phyloP scores from a whole-genome alignment of 1,284 basidiomycete genomes.

The Earliella scabrosa region DNA sequence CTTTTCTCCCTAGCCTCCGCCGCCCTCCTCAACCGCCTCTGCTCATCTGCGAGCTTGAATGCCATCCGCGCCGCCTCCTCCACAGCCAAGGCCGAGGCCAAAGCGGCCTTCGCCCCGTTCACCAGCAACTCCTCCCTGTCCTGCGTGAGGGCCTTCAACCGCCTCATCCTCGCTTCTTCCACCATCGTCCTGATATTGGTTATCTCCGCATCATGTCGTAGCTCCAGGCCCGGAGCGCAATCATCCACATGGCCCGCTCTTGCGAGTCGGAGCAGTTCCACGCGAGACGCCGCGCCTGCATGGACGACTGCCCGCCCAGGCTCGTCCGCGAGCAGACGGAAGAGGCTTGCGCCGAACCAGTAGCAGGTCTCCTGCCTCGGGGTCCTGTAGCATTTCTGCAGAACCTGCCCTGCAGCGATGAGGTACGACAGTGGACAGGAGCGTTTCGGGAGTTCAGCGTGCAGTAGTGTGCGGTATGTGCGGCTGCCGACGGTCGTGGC shows the following conservation, averaged over 20 bases:
- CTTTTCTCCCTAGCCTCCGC: not conserved
- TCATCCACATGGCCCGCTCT: not conserved
- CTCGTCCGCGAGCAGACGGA: not conserved
- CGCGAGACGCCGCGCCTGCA: not conserved
- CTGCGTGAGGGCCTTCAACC: not conserved
- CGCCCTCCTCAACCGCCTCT: not conserved
- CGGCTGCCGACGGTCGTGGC: not conserved
- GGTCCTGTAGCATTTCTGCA: not conserved
- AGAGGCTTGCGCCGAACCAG: not conserved
- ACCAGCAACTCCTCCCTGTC: not conserved
- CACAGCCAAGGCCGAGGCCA: not conserved
- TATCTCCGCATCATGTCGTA: not conserved
- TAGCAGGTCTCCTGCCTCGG: not conserved
- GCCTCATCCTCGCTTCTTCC: not conserved
- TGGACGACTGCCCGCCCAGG: not conserved
- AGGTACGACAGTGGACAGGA: not conserved
- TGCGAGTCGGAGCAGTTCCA: not conserved
- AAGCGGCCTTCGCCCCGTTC: not conserved
- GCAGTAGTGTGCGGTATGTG: not conserved
- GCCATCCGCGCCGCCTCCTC: not conserved
- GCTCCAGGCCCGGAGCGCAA: not conserved
- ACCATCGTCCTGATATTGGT: not conserved
- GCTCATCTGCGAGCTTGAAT: not conserved
- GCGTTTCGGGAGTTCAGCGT: not conserved
- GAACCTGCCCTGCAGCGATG: not conserved